These are phyloP conservation scores for Podospora pseudopauciseta DNA, from an alignment of 495 filamentous ascomycete species.

Conservation along the genomic window DNA sequence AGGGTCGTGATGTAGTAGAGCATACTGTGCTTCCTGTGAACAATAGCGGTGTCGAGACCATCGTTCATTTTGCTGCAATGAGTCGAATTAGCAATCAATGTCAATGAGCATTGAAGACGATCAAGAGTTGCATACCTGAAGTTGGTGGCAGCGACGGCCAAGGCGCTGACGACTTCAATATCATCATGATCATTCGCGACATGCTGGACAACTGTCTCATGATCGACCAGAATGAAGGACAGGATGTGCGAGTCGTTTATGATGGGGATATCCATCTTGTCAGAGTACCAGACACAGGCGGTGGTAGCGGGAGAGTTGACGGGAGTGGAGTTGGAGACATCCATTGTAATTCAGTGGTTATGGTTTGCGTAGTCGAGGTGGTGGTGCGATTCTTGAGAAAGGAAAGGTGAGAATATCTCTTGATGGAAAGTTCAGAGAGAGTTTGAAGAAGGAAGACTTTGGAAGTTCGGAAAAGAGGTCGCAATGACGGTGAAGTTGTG, in stretches of 20 bases:
- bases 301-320: neutral
- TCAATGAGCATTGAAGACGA: neutral
- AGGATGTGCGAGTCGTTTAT: neutral
- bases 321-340: slow-evolving; percentile 10
- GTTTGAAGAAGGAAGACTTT: neutral
- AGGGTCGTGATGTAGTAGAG: slow-evolving; percentile 6
- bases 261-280: slow-evolving; percentile 9
- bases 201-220: slow-evolving; percentile 17
- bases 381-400: neutral
- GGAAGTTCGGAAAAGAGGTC: neutral
- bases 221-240: neutral
- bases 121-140: slow-evolving; percentile 7
- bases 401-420: neutral
- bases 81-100: neutral
- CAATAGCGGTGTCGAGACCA: neutral
- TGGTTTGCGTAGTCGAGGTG: neutral
- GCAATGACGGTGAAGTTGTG: neutral
- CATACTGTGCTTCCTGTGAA: neutral
- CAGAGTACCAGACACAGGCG: slow-evolving; percentile 12
- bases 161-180: neutral
- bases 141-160: neutral
- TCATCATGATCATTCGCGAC: slow-evolving; percentile 10
- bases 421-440: neutral
- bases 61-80: neutral
- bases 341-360: neutral